phyloP scores from a whole-genome alignment of 2,329 filamentous ascomycete species.

The Penicillium sumatraense region DNA sequence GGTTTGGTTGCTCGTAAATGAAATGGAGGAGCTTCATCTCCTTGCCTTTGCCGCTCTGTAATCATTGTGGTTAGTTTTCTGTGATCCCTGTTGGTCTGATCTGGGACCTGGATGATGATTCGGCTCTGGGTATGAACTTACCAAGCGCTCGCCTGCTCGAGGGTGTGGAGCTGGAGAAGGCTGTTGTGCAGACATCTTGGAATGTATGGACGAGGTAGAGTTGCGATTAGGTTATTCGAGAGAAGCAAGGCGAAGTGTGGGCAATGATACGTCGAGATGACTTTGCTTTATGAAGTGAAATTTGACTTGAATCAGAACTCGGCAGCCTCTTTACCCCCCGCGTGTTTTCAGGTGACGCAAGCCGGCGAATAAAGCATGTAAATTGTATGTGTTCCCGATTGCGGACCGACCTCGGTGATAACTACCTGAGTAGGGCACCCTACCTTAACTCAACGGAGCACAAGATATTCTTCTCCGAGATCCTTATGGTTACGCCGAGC shows the following conservation, averaged over 20 bases:
- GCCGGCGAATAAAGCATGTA: background rate
- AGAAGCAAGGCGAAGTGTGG: background rate
- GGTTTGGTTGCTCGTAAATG: slow-evolving; percentile 64
- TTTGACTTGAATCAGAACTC: background rate
- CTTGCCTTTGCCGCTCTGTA: slow-evolving; percentile 65
- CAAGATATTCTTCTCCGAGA: background rate
- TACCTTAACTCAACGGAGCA: background rate
- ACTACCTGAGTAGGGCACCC: too few relatives aligned
- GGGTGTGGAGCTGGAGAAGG: slow-evolving; percentile 11
- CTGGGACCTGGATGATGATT: background rate
- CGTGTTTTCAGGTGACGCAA: background rate
- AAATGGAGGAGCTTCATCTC: slow-evolving; percentile 75
- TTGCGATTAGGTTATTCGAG: background rate
- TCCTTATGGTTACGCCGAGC: too few relatives aligned
- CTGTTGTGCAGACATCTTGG: slow-evolving; percentile 13
- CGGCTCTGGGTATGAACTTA: slow-evolving; percentile 1
- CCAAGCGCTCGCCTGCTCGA: slow-evolving; percentile 10
- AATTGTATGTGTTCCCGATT: background rate
- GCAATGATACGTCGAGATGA: background rate
- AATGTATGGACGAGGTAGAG: background rate
- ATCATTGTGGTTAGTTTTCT: background rate
- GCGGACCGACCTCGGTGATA: slow-evolving; percentile 13
- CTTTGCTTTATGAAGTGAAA: background rate
- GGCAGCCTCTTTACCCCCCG: background rate
- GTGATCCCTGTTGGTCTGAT: background rate